Evolutionary conservation across 202 grass and related monocot genomes (phyloP).

Genomic region (Eragrostis tef): DNA sequence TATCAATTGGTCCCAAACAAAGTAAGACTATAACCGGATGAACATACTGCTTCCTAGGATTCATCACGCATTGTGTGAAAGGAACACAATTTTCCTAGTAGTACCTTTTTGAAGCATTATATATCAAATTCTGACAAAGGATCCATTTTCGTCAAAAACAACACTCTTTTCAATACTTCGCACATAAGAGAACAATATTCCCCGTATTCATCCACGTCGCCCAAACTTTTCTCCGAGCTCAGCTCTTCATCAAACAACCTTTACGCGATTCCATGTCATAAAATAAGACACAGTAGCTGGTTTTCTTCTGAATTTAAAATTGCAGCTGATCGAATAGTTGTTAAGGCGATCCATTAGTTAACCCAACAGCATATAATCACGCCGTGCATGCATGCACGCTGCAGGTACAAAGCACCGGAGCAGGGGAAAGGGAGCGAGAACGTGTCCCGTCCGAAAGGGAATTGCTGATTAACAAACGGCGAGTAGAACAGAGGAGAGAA

Average conservation of each 20-base stretch:
- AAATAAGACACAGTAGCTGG: neutral
- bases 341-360: neutral
- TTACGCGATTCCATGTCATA: conserved; percentile 22
- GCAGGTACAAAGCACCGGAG: conserved; percentile 30
- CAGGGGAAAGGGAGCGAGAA: neutral
- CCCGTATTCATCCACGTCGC: neutral
- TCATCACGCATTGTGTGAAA: conserved; percentile 4
- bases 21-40: neutral
- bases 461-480: conserved; percentile 8
- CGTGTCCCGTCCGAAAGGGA: neutral
- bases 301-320: conserved; percentile 4
- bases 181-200: conserved; percentile 10
- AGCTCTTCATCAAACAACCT: neutral
- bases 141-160: neutral
- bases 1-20: too few species aligned
- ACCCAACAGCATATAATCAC: neutral
- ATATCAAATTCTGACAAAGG: conserved; percentile 2
- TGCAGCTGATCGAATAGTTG: conserved; percentile 6
- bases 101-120: neutral
- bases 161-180: neutral
- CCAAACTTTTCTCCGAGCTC: neutral
- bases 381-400: neutral
- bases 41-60: neutral
- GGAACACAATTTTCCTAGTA: neutral
- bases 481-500: conserved; percentile 24